Evolutionary conservation across 2,329 filamentous ascomycete genomes (phyloP).

Genomic region (Pseudonectria foliicola): DNA sequence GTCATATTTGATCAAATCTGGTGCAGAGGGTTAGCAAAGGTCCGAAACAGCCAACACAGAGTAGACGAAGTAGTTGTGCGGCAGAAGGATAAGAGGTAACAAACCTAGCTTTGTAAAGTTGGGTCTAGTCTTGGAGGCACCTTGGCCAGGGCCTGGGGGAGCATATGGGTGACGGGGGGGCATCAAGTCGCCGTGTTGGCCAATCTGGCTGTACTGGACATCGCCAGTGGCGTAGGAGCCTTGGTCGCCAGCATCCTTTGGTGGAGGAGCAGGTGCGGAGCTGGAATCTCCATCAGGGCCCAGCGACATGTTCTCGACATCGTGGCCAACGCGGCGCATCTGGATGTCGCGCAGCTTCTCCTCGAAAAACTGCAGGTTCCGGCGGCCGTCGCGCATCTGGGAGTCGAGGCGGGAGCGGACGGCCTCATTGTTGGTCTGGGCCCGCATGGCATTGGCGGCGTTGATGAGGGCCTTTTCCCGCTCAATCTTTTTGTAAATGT

Average conservation of each 20-base stretch:
- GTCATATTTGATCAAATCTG: constrained; percentile 98
- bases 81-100: too few relatives aligned
- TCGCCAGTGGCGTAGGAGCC: constrained; percentile 54
- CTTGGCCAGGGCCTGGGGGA: constrained; percentile 56
- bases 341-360: constrained; percentile 84
- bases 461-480: constrained; percentile 92
- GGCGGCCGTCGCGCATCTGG: constrained; percentile 86
- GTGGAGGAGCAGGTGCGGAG: constrained; percentile 58
- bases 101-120: constrained; percentile 96
- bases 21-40: constrained; percentile 4
- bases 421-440: constrained; percentile 87
- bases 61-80: too few relatives aligned
- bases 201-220: constrained; percentile 47
- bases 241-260: constrained; percentile 59
- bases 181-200: constrained; percentile 66
- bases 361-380: constrained; percentile 94
- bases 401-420: constrained; percentile 87
- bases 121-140: constrained; percentile 66
- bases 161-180: constrained; percentile 74
- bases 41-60: constrained; percentile 1
- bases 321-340: constrained; percentile 65
- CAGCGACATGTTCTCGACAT: constrained; percentile 60
- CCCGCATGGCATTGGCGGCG: constrained; percentile 89
- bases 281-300: constrained; percentile 41
- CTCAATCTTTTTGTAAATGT: constrained; percentile 95